Conservation (phyloP, 148 eudicot genomes). For the Rhododendron mucronatum region DNA sequence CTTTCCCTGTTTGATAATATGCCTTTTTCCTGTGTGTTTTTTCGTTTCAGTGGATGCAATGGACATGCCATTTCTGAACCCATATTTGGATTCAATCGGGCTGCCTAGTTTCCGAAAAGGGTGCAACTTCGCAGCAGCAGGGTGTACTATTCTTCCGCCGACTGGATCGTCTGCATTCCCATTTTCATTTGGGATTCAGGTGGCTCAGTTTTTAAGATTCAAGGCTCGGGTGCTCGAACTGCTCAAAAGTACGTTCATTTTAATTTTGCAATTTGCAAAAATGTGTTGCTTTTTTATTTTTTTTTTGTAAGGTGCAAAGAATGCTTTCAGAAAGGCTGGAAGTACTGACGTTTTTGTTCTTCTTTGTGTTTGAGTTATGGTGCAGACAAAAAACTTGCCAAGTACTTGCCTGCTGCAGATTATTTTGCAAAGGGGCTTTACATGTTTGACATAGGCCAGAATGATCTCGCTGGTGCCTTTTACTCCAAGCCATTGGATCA, state of each 20-base stretch:
- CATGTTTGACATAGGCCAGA: slow-evolving; percentile 95
- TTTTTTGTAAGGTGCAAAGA: neutral
- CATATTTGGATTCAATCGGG: slow-evolving; percentile 75
- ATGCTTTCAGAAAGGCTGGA: neutral
- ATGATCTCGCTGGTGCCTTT: slow-evolving; percentile 84
- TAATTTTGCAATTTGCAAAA: neutral
- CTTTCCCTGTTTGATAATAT: neutral
- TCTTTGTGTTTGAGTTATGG: slow-evolving; percentile 9
- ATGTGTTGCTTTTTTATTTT: neutral
- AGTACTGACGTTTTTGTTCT: neutral
- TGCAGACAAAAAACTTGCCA: slow-evolving; percentile 61
- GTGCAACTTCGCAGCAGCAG: slow-evolving; percentile 87
- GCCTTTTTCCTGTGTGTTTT: neutral
- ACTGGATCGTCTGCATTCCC: slow-evolving; percentile 71
- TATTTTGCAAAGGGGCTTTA: slow-evolving; percentile 69
- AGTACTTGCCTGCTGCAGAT: slow-evolving; percentile 67
- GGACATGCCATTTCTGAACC: slow-evolving; percentile 76
- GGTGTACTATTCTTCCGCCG: slow-evolving; percentile 74
- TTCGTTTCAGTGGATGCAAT: slow-evolving; percentile 82
- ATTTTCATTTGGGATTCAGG: slow-evolving; percentile 87
- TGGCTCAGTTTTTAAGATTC: slow-evolving; percentile 80
- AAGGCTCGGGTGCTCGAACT: slow-evolving; percentile 59
- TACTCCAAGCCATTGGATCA: slow-evolving; percentile 81
- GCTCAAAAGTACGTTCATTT: slow-evolving; percentile 35
- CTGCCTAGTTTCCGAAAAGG: slow-evolving; percentile 68